Conservation (phyloP, 169 alveolate genomes). For the Babesia sp. region DNA sequence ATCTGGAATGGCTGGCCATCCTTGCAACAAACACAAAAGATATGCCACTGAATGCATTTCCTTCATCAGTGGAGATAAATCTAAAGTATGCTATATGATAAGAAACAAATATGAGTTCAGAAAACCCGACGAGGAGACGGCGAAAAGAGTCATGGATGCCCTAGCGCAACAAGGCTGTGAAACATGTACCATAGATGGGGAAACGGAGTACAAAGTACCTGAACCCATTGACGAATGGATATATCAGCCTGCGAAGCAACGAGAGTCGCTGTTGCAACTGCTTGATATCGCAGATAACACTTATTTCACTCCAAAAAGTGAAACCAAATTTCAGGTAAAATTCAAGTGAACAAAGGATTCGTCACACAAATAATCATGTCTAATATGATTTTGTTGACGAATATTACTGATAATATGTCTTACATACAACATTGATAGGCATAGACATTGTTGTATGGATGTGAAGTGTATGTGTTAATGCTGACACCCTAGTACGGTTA, state of each 20-base stretch:
- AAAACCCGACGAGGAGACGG: slow-evolving; percentile 26
- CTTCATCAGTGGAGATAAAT: slow-evolving; percentile 30
- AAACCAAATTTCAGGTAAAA: slow-evolving; percentile 26
- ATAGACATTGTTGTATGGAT: no score
- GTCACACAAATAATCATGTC: no score
- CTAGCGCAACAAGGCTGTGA: slow-evolving; percentile 19
- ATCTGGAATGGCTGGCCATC: slow-evolving; percentile 61
- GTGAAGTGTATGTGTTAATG: no score
- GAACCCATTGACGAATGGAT: neutral
- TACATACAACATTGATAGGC: no score
- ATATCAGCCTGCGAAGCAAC: slow-evolving; percentile 34
- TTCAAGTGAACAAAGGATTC: neutral
- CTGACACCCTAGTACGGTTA: no score
- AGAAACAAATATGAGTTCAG: slow-evolving; percentile 6
- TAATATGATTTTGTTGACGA: neutral
- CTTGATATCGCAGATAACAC: slow-evolving; percentile 24
- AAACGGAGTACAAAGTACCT: neutral
- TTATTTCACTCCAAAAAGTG: slow-evolving; percentile 37
- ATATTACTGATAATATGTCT: neutral
- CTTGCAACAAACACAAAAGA: slow-evolving; percentile 27
- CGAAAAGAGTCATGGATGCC: neutral
- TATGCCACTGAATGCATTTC: slow-evolving; percentile 68
- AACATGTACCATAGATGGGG: neutral
- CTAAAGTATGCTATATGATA: slow-evolving; percentile 27
- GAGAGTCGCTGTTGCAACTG: slow-evolving; percentile 37